Base-by-base conservation (phyloP, 129 eudicot species). In the Dittrichia graveolens region DNA sequence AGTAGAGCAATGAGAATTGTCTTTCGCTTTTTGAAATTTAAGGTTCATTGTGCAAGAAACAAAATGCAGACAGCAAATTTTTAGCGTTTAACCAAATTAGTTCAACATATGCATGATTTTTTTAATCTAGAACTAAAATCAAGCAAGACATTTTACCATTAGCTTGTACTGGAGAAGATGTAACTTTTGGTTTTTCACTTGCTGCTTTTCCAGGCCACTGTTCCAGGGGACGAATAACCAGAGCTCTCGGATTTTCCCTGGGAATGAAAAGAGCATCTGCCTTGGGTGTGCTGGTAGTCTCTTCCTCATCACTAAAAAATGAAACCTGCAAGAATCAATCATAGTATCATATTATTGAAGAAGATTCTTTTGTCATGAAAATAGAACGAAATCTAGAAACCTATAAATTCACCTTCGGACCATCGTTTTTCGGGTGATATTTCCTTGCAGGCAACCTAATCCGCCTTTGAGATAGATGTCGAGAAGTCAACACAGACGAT, bases 191-290 rank as follows among this genome's bases (percentile, higher is more conserved):
- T 83, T 73, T 91, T 53, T 84, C 88, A 5, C 81, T 75, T 52
- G 80, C 72, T 62, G 78, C 37, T 82, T 81, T 90, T 18, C 86
- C 80, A 50, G 90, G 82, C 96, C 92, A 86, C 78, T 83, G 97
- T 67, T 94, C 97, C 67, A 90, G 14, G n/a, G 96, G 99, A 37
- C 91, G 97, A 60, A 94, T 81, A 15, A 94, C 87, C 54, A 94
- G 79, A 69, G 99, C 97, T 76, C 99, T 86, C 18, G 99, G 99
- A 79, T 94, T 90, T 85, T 94, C 99, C 83, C 99, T 79, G 49
- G 99, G 97, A 84, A 94, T 76, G 54, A 88, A 88, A 69, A 94
- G 89, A 59, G 99, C 96, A 59, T 94, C 99, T 41, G 99, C 99
- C 82, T 94, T 94, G 0, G 99, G 99, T 5, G 96, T 90, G 76